Evolutionary conservation across 148 eudicot genomes (phyloP).

Genomic region (Euryodendron excelsum): DNA sequence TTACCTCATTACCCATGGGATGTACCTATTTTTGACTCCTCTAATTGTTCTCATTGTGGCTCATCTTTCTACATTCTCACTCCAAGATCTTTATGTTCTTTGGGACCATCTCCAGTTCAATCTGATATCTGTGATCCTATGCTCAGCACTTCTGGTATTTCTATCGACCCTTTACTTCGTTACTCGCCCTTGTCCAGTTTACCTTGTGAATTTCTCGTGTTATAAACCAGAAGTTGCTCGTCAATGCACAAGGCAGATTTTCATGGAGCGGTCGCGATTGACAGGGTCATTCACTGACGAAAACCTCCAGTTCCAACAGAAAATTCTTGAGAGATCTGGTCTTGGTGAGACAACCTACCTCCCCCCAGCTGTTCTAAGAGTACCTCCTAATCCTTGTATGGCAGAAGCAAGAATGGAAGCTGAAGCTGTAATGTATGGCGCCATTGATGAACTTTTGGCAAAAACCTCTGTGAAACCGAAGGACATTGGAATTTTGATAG

Average conservation of each 20-base stretch:
- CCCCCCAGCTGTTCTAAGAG: constrained; percentile 42
- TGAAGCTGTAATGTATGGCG: constrained; percentile 54
- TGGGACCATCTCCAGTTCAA: constrained; percentile 48
- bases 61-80: constrained; percentile 47
- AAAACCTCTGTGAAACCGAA: constrained; percentile 49
- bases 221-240: constrained; percentile 50
- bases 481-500: constrained; percentile 49
- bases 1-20: constrained; percentile 56
- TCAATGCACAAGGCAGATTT: constrained; percentile 45
- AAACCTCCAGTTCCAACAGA: constrained; percentile 45
- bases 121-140: constrained; percentile 43
- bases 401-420: constrained; percentile 57
- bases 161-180: constrained; percentile 45
- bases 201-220: constrained; percentile 58
- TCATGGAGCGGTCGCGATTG: constrained; percentile 44
- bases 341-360: constrained; percentile 51
- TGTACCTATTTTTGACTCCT: constrained; percentile 41
- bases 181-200: constrained; percentile 55
- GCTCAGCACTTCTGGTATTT: constrained; percentile 44
- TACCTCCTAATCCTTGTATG: constrained; percentile 54
- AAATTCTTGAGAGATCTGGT: constrained; percentile 54
- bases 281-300: constrained; percentile 37
- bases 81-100: constrained; percentile 35
- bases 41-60: constrained; percentile 34
- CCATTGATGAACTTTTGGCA: constrained; percentile 51